Base-by-base conservation (phyloP, 2,329 filamentous ascomycete genomes). In the Dothidotthia symphoricarpi region DNA sequence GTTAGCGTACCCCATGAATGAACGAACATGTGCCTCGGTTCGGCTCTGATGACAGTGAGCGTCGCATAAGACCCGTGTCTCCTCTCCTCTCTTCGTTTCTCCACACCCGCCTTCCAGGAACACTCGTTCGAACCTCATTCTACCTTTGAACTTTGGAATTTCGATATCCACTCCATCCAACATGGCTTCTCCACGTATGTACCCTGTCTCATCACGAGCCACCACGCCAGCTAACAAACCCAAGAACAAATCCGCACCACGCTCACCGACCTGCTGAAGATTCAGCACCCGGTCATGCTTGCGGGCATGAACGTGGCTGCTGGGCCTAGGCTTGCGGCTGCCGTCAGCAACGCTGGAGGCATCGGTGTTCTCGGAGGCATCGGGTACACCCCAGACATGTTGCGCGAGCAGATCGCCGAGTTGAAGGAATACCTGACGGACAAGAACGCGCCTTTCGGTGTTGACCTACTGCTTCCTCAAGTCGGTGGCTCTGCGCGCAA, bases 241-340 rank as follows among this genome's bases (percentile, higher is more conserved):
- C 15, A 69, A 91, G 87, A 93, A 75, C 78, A 87, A 76, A 85
- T 98, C 70, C 87, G 87, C 64, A 98, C 93, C 36, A 83, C 87
- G 54, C 77, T 90, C 61, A 98, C 93, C 57, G 91, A 97, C 80
- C 86, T 97, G 51, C 86, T 98, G 73, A 87, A 88, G 77, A 97
- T 98, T 80, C 88, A 95, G 69, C 93, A 98, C 74, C 93, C 93
- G 42, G 77, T 98, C 66, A 76, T 98, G 63, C 83, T 98, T 47
- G 93, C 93, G 58, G 93, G 93, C 69, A 98, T 98, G 93, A 97
- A 98, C 78, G 93, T 97, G 49, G 93, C 93, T 40, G 93, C 93
- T 43, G 93, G 93, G 34, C 93, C 93, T 39, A 94, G 89, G 78
- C 83, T 98, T 63, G 93, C 93, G 36, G 93, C 93, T 24, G 93